These are phyloP conservation scores for Phaeophleospora eucalypticola DNA, from an alignment of 2,329 filamentous ascomycete species.

Conservation along the genomic window DNA sequence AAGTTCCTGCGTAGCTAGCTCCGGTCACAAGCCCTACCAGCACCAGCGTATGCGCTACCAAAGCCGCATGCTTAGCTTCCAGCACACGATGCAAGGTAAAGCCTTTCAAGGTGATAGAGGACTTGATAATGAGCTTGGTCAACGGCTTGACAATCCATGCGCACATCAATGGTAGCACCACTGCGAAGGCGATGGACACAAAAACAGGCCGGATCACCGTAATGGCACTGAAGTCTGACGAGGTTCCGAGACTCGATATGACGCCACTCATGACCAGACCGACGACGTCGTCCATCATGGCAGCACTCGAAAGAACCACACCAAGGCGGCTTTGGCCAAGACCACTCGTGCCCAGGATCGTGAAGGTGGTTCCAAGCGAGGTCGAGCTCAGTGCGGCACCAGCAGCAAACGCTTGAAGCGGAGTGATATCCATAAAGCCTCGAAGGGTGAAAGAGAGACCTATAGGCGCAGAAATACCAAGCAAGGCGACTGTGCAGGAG, in stretches of 20 bases:
- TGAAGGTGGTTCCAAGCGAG: constrained; percentile 67
- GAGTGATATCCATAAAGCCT: constrained; percentile 47
- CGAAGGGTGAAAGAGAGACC: constrained; percentile 60
- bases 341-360: constrained; percentile 58
- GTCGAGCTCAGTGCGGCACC: constrained; percentile 72
- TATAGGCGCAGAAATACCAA: constrained; percentile 62
- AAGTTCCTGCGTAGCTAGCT: constrained; percentile 59
- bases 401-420: constrained; percentile 64
- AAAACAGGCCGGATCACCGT: constrained; percentile 50
- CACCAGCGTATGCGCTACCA: constrained; percentile 48
- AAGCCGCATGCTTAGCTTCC: constrained; percentile 32
- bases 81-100: neutral
- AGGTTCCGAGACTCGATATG: constrained; percentile 60
- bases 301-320: constrained; percentile 64
- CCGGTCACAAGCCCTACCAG: constrained; percentile 49
- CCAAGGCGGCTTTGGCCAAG: constrained; percentile 54
- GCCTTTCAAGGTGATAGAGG: neutral
- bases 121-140: constrained; percentile 23
- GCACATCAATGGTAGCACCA: constrained; percentile 47
- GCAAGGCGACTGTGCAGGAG: constrained; percentile 60
- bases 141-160: constrained; percentile 43
- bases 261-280: constrained; percentile 74
- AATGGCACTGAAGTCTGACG: constrained; percentile 34
- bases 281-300: constrained; percentile 78
- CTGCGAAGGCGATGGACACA: constrained; percentile 51